Evolutionary conservation across 148 eudicot genomes (phyloP), one percentile per base, ranked within the genome.

Genomic region (Chenopodium album): DNA sequence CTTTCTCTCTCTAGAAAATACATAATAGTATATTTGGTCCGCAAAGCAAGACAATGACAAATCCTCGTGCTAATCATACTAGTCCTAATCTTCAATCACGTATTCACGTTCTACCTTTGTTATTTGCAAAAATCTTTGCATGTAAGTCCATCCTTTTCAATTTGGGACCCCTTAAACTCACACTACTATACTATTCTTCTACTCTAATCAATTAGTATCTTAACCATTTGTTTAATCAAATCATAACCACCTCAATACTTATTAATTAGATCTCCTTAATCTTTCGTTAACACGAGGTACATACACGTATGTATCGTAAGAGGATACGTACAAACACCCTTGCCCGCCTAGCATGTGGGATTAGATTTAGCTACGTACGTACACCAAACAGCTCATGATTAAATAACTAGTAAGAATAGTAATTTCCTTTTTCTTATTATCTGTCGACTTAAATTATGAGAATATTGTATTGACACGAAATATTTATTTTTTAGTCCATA

Each of bases 21-120:
- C 23, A 79, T 29, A 23, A 23, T 23, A 23, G 23, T 23, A 29
- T 50, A 79, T 48, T 81, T 74, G 78, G 73, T 64, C 63, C 69
- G 60, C 70, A 64, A 23, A 66, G n/a, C 16, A 37, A 59, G 80
- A 76, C 32, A 60, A 63, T 82, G 84, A 76, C 80, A 76, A 68
- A 82, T 22, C 62, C 70, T 65, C n/a, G 78, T 60, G 67, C 47
- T 76, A 82, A 82, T 37, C 64, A 77, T 70, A 76, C 44, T 16
- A 69, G 77, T 72, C 77, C 62, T 76, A 76, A 56, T 50, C 59
- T 50, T 31, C 44, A 41, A 50, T 44, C 73, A 78, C 64, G 73
- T 79, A 67, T 64, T 62, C 79, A 79, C 59, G 72, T 64, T 80
- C 71, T 37, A 41, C 78, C 52, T 10, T 48, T 17, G 13, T 14